These are phyloP conservation scores for Beauveria bassiana DNA, from an alignment of 2,329 filamentous ascomycete genomes.

Conservation along the genomic window DNA sequence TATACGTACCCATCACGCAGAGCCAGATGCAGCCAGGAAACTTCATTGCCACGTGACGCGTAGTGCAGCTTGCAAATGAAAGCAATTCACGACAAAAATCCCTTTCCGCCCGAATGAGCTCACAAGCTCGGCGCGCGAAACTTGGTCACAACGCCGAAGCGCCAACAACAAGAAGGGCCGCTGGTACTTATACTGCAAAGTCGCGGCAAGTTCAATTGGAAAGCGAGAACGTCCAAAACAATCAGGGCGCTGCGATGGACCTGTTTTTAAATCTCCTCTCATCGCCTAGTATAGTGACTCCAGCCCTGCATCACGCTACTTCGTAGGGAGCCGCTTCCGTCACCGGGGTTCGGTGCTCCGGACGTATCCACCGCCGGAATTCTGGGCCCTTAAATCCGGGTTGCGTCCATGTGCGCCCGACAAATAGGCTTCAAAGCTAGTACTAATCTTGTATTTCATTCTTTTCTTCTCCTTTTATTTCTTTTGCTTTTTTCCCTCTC, in stretches of 20 bases:
- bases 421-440: background rate
- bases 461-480: background rate
- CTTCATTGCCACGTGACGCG: no score
- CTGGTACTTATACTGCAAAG: no score
- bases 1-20: no score
- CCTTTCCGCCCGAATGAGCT: no score
- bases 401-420: background rate
- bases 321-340: background rate
- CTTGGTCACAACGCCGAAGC: no score
- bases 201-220: no score
- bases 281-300: background rate
- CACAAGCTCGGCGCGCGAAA: no score
- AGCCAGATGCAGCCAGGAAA: no score
- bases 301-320: background rate
- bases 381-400: background rate
- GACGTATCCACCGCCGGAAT: background rate
- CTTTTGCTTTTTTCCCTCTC: background rate
- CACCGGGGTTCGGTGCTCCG: background rate
- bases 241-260: background rate
- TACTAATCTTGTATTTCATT: background rate
- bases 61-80: no score
- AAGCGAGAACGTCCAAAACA: background rate
- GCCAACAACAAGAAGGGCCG: no score
- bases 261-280: background rate
- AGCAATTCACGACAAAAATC: no score